A percentile compares a stretch with the other conserved stretches of the same genome.
These are phyloP conservation scores for Hansenula sp. DNA, from an alignment of 1,139 yeast species.

Conservation along the genomic window DNA sequence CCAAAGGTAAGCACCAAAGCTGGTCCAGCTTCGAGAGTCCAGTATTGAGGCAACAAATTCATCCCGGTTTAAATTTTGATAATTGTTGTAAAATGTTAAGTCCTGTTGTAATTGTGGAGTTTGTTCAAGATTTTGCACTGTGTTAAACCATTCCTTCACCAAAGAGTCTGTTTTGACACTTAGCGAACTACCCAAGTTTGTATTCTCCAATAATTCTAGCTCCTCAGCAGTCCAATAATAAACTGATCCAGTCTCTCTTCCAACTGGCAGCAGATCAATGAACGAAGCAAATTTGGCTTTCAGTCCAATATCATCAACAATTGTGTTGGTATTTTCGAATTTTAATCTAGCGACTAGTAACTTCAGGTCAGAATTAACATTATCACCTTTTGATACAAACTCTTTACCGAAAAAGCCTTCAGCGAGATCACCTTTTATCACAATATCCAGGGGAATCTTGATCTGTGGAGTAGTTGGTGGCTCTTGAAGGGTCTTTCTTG, in stretches of 20 bases:
- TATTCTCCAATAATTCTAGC: conserved; percentile 50
- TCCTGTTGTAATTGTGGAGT: conserved; percentile 5
- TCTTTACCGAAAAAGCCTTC: conserved; percentile 30
- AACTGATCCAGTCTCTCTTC: conserved; percentile 47
- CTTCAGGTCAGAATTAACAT: conserved; percentile 39
- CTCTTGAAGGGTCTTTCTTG: conserved; percentile 12
- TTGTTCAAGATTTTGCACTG: conserved; percentile 9
- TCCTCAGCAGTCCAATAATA: conserved; percentile 57
- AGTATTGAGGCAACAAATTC: conserved; percentile 6
- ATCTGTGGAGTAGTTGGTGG: conserved; percentile 21
- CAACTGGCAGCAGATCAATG: conserved; percentile 52
- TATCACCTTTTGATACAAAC: conserved; percentile 28
- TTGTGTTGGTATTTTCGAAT: conserved; percentile 24
- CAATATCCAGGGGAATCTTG: conserved; percentile 36
- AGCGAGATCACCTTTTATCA: conserved; percentile 42
- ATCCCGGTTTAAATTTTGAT: background rate
- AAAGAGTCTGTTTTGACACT: conserved; percentile 27
- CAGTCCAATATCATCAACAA: conserved; percentile 19
- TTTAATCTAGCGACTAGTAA: conserved; percentile 42
- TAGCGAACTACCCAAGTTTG: conserved; percentile 46
- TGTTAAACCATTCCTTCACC: conserved; percentile 26
- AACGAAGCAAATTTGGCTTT: conserved; percentile 37
- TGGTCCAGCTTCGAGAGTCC: conserved; percentile 38
- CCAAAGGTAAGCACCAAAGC: conserved; percentile 62
- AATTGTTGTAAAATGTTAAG: conserved; percentile 6